phyloP scores from a whole-genome alignment of 2,329 filamentous ascomycete species.

The Botrytis cinerea region DNA sequence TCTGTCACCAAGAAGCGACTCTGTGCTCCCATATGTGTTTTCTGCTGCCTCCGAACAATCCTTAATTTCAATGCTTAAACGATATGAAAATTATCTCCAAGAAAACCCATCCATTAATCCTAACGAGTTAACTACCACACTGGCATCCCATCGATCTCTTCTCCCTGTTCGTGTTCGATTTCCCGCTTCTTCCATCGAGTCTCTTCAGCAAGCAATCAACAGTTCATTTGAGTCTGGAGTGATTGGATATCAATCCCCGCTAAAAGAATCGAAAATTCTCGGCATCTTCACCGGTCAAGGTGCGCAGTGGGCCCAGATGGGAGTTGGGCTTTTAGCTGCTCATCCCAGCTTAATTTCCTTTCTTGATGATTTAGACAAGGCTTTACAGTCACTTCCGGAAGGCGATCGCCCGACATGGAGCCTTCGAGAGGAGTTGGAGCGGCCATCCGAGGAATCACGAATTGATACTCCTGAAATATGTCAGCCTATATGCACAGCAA shows the following conservation, averaged over 20 bases:
- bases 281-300: conserved; percentile 33
- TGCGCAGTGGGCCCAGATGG: conserved; percentile 32
- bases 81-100: background rate
- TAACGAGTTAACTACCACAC: background rate
- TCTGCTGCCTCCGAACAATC: background rate
- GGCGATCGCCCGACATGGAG: background rate
- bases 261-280: conserved; percentile 10
- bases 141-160: background rate
- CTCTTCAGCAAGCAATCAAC: background rate
- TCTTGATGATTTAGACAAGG: background rate
- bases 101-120: background rate
- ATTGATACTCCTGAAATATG: background rate
- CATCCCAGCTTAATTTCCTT: background rate
- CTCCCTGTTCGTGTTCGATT: background rate
- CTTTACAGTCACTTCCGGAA: background rate
- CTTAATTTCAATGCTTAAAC: background rate
- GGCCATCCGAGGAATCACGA: background rate
- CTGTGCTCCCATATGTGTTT: background rate
- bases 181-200: background rate
- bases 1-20: background rate
- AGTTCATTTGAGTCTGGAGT: background rate
- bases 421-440: background rate
- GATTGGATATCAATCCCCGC: background rate
- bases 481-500: background rate
- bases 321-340: conserved; percentile 1